Base-by-base conservation (phyloP, 352 stramenopile species). In the Globisporangium camurandrum region DNA sequence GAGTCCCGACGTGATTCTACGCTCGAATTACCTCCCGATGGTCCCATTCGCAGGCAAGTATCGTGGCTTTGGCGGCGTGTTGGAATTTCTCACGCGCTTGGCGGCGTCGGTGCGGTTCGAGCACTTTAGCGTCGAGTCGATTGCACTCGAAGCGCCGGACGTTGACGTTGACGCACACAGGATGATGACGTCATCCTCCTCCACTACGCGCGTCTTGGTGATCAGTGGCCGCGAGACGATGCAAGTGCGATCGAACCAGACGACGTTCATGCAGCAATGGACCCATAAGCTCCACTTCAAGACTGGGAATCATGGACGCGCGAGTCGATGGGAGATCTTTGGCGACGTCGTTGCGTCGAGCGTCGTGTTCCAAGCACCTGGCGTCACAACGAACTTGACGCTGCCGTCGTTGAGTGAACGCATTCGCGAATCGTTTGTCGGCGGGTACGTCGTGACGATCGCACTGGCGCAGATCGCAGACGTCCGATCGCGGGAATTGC, bases 1-100 rank as follows among this genome's bases (percentile, higher is more conserved):
- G 10, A 86, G 74, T 24, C 69, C 80, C 0, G 79, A 93, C 43
- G 64, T 93, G 37, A 81, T 86, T 16, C 45, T 93, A 39, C 79
- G 82, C 11, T 90, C 79, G 34, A 93, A 93, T 38, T 93, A 93
- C 57, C 58, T 93, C 22, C 82, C 82, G n/a, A 93, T 93, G 82
- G 82, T 93, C 36, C 79, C 77, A n/a, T 93, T 93, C 27, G 77
- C 85, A 46, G 82, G 82, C 42, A 91, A 88, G 36, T 93, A 84
- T 46, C 82, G 82, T 17, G 79, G 77, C 19, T 89, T 72, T 61
- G 62, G 60, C 11, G 82, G 82, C 27, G 74, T 93, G 11, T 61
- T 93, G 11, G 80, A 93, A 53, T 93, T 81, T 46, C 84, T 93
- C 52, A 62, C 75, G 40, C 67, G 80, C 27, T 51, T 93, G 6